A percentile compares a stretch with the other conserved stretches of the same genome.
phyloP scores from a whole-genome alignment of 2,329 filamentous ascomycete species.

The Triangularia setosa region DNA sequence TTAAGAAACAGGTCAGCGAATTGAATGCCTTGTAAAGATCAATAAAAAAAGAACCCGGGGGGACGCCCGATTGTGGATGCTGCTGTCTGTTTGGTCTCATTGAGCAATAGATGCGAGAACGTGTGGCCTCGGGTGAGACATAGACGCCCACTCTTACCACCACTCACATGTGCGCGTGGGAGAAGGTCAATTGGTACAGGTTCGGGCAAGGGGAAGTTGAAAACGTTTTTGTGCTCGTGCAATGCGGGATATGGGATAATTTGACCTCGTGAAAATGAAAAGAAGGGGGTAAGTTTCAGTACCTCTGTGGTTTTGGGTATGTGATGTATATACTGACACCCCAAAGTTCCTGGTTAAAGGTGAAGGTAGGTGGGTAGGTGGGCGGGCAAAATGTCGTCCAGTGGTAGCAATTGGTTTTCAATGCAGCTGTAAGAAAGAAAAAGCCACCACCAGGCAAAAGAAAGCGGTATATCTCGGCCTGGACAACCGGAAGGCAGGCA shows the following conservation, averaged over 20 bases:
- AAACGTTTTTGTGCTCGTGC: neutral
- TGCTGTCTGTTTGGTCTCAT: neutral
- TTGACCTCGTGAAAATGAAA: neutral
- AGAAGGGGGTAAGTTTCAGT: neutral
- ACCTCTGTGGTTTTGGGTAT: neutral
- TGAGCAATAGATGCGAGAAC: neutral
- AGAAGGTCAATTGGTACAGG: neutral
- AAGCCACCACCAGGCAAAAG: neutral
- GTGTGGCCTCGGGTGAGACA: neutral
- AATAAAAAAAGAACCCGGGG: neutral
- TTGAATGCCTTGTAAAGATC: neutral
- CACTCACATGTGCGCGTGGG: neutral
- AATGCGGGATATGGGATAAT: neutral
- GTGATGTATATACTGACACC: neutral
- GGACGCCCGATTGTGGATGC: neutral
- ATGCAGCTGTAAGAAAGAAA: neutral
- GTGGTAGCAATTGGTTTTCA: neutral
- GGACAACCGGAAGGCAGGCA: neutral
- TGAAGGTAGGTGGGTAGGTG: neutral
- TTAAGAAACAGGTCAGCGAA: neutral
- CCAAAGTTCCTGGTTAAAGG: neutral
- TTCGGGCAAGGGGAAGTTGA: neutral
- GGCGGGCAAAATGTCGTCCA: neutral
- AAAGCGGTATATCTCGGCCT: neutral
- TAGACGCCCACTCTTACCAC: neutral